Evolutionary conservation across 164 flowering plant species (phyloP).

Genomic region (Saururus chinensis): DNA sequence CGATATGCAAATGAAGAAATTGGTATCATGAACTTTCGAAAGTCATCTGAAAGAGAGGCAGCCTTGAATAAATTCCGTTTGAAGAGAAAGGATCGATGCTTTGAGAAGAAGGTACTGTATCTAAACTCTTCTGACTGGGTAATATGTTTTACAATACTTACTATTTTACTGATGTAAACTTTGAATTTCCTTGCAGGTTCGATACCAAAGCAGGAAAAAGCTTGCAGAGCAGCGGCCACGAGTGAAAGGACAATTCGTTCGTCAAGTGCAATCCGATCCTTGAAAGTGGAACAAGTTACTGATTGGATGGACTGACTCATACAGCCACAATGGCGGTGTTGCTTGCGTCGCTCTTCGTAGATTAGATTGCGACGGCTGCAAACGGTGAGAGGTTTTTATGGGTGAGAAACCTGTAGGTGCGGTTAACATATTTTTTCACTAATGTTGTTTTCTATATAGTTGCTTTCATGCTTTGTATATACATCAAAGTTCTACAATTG

Average conservation of each 20-base stretch:
- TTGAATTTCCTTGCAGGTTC: conserved; percentile 39
- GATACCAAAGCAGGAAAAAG: conserved; percentile 82
- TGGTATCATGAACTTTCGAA: conserved; percentile 15
- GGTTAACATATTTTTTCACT: no score
- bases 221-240: conserved; percentile 92
- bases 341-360: no score
- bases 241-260: conserved; percentile 88
- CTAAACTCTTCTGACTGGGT: neutral
- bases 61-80: conserved; percentile 77
- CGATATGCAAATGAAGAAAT: conserved; percentile 15
- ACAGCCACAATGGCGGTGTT: no score
- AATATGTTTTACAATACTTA: neutral
- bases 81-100: conserved; percentile 95
- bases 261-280: conserved; percentile 32
- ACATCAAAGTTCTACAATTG: no score
- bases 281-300: neutral
- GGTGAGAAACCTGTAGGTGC: no score
- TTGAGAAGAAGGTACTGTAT: conserved; percentile 11
- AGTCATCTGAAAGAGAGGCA: conserved; percentile 74
- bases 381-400: no score
- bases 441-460: no score
- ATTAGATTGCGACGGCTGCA: no score
- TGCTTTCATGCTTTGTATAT: no score
- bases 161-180: neutral
- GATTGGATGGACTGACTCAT: no score